Evolutionary conservation across 805 yeast species (phyloP).

Genomic region (Blastobotrys mokoenaii): DNA sequence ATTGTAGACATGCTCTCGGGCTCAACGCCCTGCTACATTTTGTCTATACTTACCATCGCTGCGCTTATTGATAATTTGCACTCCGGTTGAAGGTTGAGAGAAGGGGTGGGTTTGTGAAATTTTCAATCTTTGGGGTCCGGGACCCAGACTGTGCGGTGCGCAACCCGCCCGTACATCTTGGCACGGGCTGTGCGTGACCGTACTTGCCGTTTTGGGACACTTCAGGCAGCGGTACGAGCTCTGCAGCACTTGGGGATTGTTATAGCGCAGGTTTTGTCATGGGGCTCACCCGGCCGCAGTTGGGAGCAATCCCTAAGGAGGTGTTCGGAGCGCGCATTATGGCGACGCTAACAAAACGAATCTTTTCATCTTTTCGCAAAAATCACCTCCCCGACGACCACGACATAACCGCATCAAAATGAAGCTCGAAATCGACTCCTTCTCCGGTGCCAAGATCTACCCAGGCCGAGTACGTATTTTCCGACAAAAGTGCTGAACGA

Average conservation of each 20-base stretch:
- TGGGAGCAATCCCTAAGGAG: too few relatives aligned
- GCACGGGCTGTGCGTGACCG: not conserved
- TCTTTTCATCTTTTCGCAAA: not conserved
- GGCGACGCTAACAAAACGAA: not conserved
- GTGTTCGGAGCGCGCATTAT: too few relatives aligned
- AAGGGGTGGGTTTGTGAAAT: slow-evolving; percentile 1
- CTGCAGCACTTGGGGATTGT: too few relatives aligned
- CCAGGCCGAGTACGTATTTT: slow-evolving; percentile 72
- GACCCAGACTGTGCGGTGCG: too few relatives aligned
- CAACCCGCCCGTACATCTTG: too few relatives aligned
- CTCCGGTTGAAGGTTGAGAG: slow-evolving; percentile 64
- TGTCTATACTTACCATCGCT: slow-evolving; percentile 89
- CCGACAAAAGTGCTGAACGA: not conserved
- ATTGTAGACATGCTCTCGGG: not conserved
- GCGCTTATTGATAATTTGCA: slow-evolving; percentile 59
- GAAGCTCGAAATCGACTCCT: slow-evolving; percentile 99
- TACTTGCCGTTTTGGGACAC: not conserved
- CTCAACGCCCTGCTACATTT: not conserved
- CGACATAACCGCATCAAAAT: slow-evolving; percentile 34
- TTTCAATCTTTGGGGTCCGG: not conserved
- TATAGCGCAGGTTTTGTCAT: too few relatives aligned
- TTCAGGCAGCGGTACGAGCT: too few relatives aligned
- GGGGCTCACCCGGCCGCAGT: too few relatives aligned
- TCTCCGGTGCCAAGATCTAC: slow-evolving; percentile 99
- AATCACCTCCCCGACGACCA: slow-evolving; percentile 1